Base-by-base conservation (phyloP, 2,329 filamentous ascomycete species). In the Didymella pomorum region DNA sequence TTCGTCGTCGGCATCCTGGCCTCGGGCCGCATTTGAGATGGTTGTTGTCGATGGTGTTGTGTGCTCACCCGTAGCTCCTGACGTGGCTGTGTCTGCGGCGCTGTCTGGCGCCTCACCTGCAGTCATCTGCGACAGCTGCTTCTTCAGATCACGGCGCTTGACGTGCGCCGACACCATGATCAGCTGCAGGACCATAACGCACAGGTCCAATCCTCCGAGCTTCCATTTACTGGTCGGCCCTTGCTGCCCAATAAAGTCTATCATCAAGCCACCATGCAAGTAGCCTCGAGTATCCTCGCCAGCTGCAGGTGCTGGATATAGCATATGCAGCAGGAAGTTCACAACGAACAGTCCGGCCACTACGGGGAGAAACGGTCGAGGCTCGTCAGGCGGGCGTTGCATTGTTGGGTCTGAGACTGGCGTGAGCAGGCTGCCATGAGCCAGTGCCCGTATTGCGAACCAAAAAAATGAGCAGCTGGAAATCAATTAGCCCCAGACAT, bases 211-310 rank as follows among this genome's bases (percentile, higher is more conserved):
- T 3, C 77, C 67, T 4, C 84, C 66, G 12, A 89, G 77, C 62
- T 81, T 79, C 46, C 81, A 71, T 67, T 82, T 83, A 52, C 83
- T 82, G 3, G 82, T 80, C 2, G 86, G 85, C 2, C 82, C 83
- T 63, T 82, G 79, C 71, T 88, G 84, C 16, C 87, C 86, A 52
- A 89, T 84, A 67, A 89, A 88, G 73, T 89, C 86, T 67, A 89
- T 86, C 64, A 87, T 80, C 48, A 88, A 64, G 2, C 87, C 85
- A 6, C 87, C 86, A 68, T 88, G 85, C 12, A 88, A 76, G 69
- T 87, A 88, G 28, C 79, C 80, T 63, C 80, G 67, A 5, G 80
- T 82, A 20, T 78, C 78, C 62, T 83, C 81, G 26, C 79, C 79
- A 2, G 79, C 81, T 3, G 76, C 68, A 1, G 81, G 81, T 7